Conservation (phyloP, 352 stramenopile genomes). For the Globisporangium echinulatum region DNA sequence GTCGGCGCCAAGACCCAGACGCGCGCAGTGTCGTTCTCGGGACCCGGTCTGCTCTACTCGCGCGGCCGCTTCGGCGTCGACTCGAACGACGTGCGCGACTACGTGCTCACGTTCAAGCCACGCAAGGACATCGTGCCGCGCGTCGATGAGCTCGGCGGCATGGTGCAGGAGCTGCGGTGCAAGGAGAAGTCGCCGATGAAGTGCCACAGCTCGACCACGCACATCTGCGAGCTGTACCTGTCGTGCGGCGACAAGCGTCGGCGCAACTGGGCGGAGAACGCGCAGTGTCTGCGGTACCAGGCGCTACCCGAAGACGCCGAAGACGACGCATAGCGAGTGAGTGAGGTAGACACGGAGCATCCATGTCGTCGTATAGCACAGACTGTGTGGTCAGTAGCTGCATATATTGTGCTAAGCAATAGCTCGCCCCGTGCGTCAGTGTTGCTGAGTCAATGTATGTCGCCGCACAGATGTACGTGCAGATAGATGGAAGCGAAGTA, state of each 20-base stretch:
- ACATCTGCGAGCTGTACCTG: conserved; percentile 73
- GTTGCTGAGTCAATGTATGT: neutral
- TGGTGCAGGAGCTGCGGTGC: conserved; percentile 77
- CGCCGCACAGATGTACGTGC: neutral
- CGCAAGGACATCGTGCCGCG: no score
- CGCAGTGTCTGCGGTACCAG: conserved; percentile 51
- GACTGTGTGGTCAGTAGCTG: no score
- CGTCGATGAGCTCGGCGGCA: conserved; percentile 56
- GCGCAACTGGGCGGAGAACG: conserved; percentile 63
- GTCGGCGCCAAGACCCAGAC: no score
- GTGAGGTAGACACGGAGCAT: neutral
- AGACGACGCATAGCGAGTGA: conserved; percentile 7
- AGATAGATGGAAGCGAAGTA: neutral
- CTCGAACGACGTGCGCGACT: no score
- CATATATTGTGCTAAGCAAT: neutral
- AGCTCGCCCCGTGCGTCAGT: neutral
- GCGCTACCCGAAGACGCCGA: conserved; percentile 15
- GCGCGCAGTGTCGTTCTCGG: no score
- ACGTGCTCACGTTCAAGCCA: no score
- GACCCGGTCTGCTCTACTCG: no score
- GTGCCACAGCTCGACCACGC: conserved; percentile 67
- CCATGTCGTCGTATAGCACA: no score
- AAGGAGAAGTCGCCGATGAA: conserved; percentile 55
- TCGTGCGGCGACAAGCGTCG: conserved; percentile 54
- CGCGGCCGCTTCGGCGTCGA: no score